Evolutionary conservation across 2,329 filamentous ascomycete genomes (phyloP).

Genomic region (Xylariaceae sp.): DNA sequence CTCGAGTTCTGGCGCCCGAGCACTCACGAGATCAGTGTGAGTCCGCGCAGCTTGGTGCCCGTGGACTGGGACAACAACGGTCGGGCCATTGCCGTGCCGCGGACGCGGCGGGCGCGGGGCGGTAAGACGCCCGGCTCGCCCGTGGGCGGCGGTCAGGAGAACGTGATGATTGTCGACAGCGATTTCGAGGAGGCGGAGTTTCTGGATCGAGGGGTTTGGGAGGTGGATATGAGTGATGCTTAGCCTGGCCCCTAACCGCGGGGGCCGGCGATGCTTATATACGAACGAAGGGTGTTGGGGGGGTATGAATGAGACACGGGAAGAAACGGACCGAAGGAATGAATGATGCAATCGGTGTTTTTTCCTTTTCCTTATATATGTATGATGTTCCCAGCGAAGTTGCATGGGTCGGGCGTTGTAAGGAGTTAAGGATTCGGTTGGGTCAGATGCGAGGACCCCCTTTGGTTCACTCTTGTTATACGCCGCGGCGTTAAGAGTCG

Average conservation of each 20-base stretch:
- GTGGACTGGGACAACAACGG: conserved; percentile 34
- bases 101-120: conserved; percentile 22
- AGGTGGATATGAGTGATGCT: conserved; percentile 40
- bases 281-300: neutral
- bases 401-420: neutral
- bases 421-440: neutral
- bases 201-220: conserved; percentile 41
- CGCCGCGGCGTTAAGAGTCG: too few species aligned
- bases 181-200: conserved; percentile 70
- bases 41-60: conserved; percentile 37
- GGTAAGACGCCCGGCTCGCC: conserved; percentile 21
- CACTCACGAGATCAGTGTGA: conserved; percentile 36
- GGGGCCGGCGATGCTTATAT: neutral
- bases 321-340: neutral
- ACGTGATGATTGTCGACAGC: conserved; percentile 35
- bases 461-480: too few species aligned
- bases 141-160: conserved; percentile 40
- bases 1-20: conserved; percentile 21
- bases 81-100: conserved; percentile 47
- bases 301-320: neutral
- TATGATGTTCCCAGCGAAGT: neutral
- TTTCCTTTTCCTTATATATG: neutral
- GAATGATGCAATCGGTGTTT: neutral
- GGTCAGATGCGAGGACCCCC: too few species aligned
- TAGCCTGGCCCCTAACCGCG: conserved; percentile 9